Conservation (phyloP, 208 protist genomes). For the Crithidia thermophila region DNA sequence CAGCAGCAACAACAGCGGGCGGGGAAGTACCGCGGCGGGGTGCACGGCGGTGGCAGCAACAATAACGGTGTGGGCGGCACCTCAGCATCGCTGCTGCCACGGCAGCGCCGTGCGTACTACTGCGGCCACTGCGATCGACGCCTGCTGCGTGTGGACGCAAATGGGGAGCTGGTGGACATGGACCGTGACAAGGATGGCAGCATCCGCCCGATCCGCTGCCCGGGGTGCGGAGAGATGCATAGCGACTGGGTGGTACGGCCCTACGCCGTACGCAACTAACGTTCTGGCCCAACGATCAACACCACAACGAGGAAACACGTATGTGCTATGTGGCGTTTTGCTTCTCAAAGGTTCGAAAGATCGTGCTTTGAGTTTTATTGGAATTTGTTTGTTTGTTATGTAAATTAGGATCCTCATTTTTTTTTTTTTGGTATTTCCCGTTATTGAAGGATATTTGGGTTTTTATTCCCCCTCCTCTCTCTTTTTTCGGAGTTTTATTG, state of each 20-base stretch:
- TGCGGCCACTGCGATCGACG: slow-evolving; percentile 70
- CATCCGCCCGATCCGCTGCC: slow-evolving; percentile 74
- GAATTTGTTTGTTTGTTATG: no score
- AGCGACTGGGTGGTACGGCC: slow-evolving; percentile 72
- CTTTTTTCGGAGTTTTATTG: no score
- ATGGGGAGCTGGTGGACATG: slow-evolving; percentile 84
- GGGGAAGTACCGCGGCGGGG: no score
- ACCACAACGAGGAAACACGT: neutral
- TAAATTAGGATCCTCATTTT: no score
- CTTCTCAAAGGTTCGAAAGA: no score
- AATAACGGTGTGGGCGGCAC: neutral
- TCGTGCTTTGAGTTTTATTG: no score
- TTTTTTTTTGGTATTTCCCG: no score
- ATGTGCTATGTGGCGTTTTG: no score
- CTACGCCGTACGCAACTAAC: slow-evolving; percentile 24
- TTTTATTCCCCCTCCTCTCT: no score
- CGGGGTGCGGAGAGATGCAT: slow-evolving; percentile 76
- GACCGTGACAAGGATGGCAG: slow-evolving; percentile 60
- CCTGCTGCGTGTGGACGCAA: slow-evolving; percentile 71
- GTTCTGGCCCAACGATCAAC: neutral
- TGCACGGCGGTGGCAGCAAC: neutral
- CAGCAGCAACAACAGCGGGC: no score
- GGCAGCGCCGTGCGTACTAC: slow-evolving; percentile 61
- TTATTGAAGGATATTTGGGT: no score
- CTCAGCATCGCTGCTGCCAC: neutral